Conservation (phyloP, 495 filamentous ascomycete species). For the Lophiostoma macrostomum region DNA sequence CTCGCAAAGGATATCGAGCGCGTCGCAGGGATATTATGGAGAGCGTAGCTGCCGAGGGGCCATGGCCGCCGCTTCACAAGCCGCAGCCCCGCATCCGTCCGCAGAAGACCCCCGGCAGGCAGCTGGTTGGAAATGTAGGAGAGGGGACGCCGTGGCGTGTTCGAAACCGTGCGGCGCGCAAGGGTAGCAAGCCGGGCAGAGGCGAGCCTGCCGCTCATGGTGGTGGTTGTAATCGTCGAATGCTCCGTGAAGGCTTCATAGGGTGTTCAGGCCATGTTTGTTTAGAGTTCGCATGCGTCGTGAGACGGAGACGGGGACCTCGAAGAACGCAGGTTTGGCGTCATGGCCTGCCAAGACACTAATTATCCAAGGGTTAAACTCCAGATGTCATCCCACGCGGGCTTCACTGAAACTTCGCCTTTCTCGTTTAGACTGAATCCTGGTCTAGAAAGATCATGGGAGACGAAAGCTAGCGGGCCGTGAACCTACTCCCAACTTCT, state of each 20-base stretch:
- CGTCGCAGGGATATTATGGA: conserved; percentile 82
- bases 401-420: no score
- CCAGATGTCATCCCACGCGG: no score
- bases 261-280: background rate
- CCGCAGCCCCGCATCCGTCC: conserved; percentile 60
- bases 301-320: no score
- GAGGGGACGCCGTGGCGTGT: conserved; percentile 63
- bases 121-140: conserved; percentile 51
- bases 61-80: conserved; percentile 61
- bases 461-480: no score
- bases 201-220: conserved; percentile 81
- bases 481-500: no score
- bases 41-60: conserved; percentile 69
- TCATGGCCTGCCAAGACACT: no score
- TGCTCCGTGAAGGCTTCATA: background rate
- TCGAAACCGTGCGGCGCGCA: conserved; percentile 51
- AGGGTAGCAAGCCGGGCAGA: conserved; percentile 67
- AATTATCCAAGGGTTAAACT: no score
- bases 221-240: conserved; percentile 17
- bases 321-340: no score
- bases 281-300: background rate
- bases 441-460: no score
- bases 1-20: conserved; percentile 83
- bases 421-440: no score
- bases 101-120: conserved; percentile 65